Conservation (phyloP, 305 asterid species). For the Fraxinus floribunda region DNA sequence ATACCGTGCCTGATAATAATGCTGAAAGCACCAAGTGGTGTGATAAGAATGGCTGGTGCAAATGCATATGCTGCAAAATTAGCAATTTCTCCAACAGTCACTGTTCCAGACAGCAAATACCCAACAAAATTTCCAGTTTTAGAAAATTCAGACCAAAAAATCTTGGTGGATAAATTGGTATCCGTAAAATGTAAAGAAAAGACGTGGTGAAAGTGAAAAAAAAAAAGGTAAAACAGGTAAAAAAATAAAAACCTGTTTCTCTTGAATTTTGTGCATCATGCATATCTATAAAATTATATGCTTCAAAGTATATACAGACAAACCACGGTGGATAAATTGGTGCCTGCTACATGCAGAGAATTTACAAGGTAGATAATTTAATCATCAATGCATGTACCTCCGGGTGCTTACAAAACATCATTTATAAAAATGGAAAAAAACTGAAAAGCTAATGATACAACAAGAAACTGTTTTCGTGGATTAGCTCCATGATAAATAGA, state of each 20-base stretch:
- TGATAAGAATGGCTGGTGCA: slow-evolving; percentile 97
- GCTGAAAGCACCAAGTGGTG: slow-evolving; percentile 99
- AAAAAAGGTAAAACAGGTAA: neutral
- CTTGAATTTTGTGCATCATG: neutral
- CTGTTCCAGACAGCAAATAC: slow-evolving; percentile 49
- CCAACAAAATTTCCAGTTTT: slow-evolving; percentile 9
- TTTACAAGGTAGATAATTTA: neutral
- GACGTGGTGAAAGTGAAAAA: neutral
- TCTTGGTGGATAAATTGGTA: neutral
- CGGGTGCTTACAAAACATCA: neutral
- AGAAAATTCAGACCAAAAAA: neutral
- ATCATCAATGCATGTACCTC: slow-evolving; percentile 2
- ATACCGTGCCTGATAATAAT: slow-evolving; percentile 65
- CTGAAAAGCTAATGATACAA: neutral
- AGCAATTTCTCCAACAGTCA: slow-evolving; percentile 97
- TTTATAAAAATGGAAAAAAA: neutral
- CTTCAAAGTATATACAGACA: neutral
- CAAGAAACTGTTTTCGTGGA: slow-evolving; percentile 5
- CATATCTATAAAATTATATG: neutral
- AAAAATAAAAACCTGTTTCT: neutral
- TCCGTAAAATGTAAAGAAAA: neutral
- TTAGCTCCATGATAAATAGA: slow-evolving; percentile 10
- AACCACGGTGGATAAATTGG: neutral
- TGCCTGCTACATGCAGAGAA: neutral
- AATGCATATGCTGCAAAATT: slow-evolving; percentile 99